Evolutionary conservation across 2,329 filamentous ascomycete genomes (phyloP), one percentile per base, ranked within the genome.

Genomic region (Orbilia quercus): DNA sequence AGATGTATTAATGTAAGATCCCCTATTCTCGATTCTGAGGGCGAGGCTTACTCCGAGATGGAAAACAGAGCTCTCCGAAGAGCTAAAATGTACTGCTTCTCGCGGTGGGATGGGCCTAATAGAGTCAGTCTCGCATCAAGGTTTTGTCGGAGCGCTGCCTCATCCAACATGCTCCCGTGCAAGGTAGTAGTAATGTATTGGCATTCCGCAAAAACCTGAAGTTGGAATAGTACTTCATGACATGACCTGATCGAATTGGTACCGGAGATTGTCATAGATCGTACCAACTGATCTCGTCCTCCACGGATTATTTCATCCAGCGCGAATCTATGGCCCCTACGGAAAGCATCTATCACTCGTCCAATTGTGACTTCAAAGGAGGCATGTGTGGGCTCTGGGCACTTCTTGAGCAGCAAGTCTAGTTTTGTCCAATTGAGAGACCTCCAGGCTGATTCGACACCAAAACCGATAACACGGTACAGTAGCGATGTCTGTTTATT

Each of bases 81-180:
- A 0, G 92, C 91, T 25, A 99, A 84, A 7, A 99, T 82, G 79
- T 96, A 98, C 79, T 97, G 94, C 80, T 99, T 99, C 79, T 99
- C 93, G 58, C 89, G 87, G 38, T 93, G 89, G 78, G 95, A 96
- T 0, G 92, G 91, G 0, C 96, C 95, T 1, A 99, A 83, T 0
- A 96, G 85, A 76, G 93, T 91, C n/a, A 99, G 82, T n/a, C 95
- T 88, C 48, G 90, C 87, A 73, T 90, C 85, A 3, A 97, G 80
- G 20, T 84, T 84, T 55, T 84, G 73, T 31, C 16, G 69, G 28
- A 70, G 76, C 63, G 16, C 45, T 66, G 74, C 60, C 77, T 54
- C 76, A 14, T 58, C 62, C 7, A 53, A 22, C 14, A 38, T 53
- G 1, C 18, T 51, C 1, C 9, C 23, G 18, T 62, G 31, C 7